Evolutionary conservation across 495 filamentous ascomycete genomes (phyloP).

Genomic region (Daldinia childiae): DNA sequence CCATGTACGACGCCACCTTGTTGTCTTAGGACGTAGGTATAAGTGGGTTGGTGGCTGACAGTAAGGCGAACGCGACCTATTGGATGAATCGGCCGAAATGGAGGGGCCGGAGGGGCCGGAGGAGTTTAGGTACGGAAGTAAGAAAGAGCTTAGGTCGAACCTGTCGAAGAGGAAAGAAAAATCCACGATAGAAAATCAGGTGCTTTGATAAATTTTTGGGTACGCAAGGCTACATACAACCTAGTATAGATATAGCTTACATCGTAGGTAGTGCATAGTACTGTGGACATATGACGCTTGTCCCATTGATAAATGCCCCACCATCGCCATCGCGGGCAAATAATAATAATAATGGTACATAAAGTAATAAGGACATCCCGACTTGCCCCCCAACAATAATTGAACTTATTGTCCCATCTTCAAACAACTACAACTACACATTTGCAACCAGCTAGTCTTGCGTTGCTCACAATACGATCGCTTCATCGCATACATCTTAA

Average conservation of each 20-base stretch:
- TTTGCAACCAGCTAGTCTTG: background rate
- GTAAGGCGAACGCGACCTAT: slow-evolving; percentile 14
- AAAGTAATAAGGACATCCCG: slow-evolving; percentile 22
- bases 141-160: slow-evolving; percentile 10
- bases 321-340: slow-evolving; percentile 39
- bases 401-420: background rate
- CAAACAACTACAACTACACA: slow-evolving; percentile 31
- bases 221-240: slow-evolving; percentile 25
- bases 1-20: slow-evolving; percentile 15
- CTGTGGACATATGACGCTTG: slow-evolving; percentile 38
- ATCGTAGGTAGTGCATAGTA: slow-evolving; percentile 34
- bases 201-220: slow-evolving; percentile 23
- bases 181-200: slow-evolving; percentile 33
- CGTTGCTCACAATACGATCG: background rate
- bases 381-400: slow-evolving; percentile 17
- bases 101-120: slow-evolving; percentile 21
- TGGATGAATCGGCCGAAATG: slow-evolving; percentile 23
- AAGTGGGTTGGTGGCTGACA: slow-evolving; percentile 5
- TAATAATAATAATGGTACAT: slow-evolving; percentile 7
- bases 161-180: slow-evolving; percentile 31
- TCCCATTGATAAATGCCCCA: slow-evolving; percentile 33
- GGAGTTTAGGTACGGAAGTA: background rate
- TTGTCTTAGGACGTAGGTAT: slow-evolving; percentile 11
- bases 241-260: background rate
- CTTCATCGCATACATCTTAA: slow-evolving; percentile 2